These are phyloP conservation scores for Zygosaccharomyces siamensis DNA, from an alignment of 805 yeast genomes.

Conservation along the genomic window DNA sequence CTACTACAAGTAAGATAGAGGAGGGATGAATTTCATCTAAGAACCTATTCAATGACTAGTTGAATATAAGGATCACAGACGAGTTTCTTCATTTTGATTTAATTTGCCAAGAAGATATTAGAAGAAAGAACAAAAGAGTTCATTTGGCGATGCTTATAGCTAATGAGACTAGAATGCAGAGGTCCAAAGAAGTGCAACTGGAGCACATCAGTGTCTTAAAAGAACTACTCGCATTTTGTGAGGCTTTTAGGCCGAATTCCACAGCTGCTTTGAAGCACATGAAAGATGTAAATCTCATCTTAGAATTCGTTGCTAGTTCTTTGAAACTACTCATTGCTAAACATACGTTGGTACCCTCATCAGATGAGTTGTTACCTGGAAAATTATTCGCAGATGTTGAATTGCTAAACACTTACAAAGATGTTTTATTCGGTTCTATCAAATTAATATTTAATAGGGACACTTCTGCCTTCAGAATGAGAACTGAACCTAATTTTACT, in stretches of 20 bases:
- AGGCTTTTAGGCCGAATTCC: slow-evolving; percentile 6
- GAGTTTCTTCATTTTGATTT: background rate
- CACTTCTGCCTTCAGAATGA: slow-evolving; percentile 16
- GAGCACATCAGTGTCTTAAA: slow-evolving; percentile 1
- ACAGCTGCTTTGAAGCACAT: slow-evolving; percentile 11
- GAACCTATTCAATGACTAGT: background rate
- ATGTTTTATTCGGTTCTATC: slow-evolving; percentile 13
- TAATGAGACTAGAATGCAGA: background rate
- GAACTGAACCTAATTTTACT: slow-evolving; percentile 13
- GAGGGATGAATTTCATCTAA: background rate
- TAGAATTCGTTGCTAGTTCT: slow-evolving; percentile 6
- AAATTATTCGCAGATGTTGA: slow-evolving; percentile 9
- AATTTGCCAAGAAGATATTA: background rate
- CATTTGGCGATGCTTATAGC: background rate
- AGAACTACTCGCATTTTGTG: slow-evolving; percentile 9
- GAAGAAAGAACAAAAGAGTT: background rate
- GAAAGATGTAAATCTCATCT: slow-evolving; percentile 4
- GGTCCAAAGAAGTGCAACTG: background rate
- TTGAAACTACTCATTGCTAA: slow-evolving; percentile 3
- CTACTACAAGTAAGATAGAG: background rate
- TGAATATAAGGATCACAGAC: background rate
- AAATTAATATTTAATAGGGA: slow-evolving; percentile 15
- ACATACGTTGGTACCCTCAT: background rate
- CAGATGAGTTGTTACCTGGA: slow-evolving; percentile 1
- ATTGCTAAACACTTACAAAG: slow-evolving; percentile 12